phyloP scores from a whole-genome alignment of 345 rosid species.

The Chamaenerion angustifolium region DNA sequence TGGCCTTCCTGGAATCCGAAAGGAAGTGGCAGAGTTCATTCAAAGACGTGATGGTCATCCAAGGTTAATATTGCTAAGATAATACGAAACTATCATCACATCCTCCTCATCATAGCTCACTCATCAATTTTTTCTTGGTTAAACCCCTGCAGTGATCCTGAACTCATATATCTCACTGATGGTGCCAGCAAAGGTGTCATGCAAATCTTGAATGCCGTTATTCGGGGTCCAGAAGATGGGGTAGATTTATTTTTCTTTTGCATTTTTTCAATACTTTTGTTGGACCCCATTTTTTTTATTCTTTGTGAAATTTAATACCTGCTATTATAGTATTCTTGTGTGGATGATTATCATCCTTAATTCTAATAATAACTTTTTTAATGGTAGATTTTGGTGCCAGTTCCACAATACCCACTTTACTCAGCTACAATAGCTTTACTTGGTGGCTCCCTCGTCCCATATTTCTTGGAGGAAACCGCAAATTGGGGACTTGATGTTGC shows the following conservation, averaged over 20 bases:
- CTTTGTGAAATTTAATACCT: neutral
- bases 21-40: constrained; percentile 94
- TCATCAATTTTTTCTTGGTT: constrained; percentile 12
- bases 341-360: neutral
- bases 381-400: constrained; percentile 80
- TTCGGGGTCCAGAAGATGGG: constrained; percentile 84
- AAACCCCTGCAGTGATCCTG: constrained; percentile 61
- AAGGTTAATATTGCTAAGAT: constrained; percentile 35
- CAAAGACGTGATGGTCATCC: constrained; percentile 90
- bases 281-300: neutral
- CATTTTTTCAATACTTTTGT: neutral
- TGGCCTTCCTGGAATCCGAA: constrained; percentile 77
- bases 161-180: constrained; percentile 88
- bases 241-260: constrained; percentile 20
- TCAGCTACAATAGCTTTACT: constrained; percentile 78
- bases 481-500: constrained; percentile 93
- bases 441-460: constrained; percentile 94
- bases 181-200: constrained; percentile 99
- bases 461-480: constrained; percentile 82
- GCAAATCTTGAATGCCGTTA: constrained; percentile 80
- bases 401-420: constrained; percentile 97
- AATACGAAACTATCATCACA: too few relatives aligned
- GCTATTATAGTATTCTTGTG: neutral
- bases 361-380: neutral
- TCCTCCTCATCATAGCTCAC: neutral